Evolutionary conservation across 768 basidiomycete species (phyloP).

Genomic region (Rubroboletus pulcherrimus): DNA sequence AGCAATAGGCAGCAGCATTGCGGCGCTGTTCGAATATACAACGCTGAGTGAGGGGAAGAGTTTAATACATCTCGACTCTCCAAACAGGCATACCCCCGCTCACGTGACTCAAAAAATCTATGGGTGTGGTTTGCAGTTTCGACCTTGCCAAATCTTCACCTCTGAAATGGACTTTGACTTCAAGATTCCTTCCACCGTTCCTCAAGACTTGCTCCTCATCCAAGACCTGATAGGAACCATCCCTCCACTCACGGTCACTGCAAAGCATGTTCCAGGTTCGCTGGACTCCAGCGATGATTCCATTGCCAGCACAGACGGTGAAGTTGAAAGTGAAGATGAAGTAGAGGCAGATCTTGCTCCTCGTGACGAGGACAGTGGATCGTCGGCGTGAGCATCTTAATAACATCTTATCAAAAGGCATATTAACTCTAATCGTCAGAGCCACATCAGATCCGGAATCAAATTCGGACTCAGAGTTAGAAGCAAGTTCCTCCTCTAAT

Average conservation of each 20-base stretch:
- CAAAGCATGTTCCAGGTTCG: not conserved
- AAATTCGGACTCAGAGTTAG: constrained; percentile 34
- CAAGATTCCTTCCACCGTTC: constrained; percentile 55
- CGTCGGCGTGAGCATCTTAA: constrained; percentile 19
- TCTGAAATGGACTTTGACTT: constrained; percentile 39
- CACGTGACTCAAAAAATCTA: constrained; percentile 24
- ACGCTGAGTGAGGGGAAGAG: not conserved
- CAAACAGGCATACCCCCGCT: not conserved
- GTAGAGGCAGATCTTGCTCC: constrained; percentile 60
- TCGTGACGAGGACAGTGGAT: constrained; percentile 37
- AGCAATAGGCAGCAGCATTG: constrained; percentile 16
- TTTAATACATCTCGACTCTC: not conserved
- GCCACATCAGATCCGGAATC: constrained; percentile 34
- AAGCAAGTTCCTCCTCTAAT: constrained; percentile 18
- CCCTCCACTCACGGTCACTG: not conserved
- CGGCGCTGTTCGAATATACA: not conserved
- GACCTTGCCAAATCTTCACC: not conserved
- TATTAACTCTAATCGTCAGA: constrained; percentile 26
- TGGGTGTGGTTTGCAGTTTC: not conserved
- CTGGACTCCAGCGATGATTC: constrained; percentile 37
- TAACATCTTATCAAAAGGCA: not conserved
- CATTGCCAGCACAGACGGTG: constrained; percentile 51
- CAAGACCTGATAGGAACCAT: constrained; percentile 54
- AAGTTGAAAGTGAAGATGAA: constrained; percentile 65
- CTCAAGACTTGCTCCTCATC: constrained; percentile 76